A percentile compares a stretch with the other conserved stretches of the same genome.
Conservation (phyloP, 352 stramenopile genomes). For the Phytophthora ohioensis region DNA sequence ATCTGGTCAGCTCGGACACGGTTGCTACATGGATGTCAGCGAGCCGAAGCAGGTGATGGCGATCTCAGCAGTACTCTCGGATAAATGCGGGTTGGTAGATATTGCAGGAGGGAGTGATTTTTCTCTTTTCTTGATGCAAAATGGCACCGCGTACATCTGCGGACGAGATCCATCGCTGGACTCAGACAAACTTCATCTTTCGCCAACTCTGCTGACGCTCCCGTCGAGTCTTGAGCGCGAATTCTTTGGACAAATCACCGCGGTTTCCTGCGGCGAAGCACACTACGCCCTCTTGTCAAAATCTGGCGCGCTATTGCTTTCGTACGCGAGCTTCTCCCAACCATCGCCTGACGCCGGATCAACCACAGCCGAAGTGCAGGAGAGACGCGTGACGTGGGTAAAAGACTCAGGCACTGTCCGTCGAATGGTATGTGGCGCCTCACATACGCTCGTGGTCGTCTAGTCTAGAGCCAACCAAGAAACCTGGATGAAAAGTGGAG, state of each 20-base stretch:
- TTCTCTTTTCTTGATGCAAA: constrained; percentile 48
- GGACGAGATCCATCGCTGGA: constrained; percentile 46
- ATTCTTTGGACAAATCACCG: constrained; percentile 28
- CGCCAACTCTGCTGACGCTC: constrained; percentile 40
- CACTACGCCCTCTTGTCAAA: constrained; percentile 47
- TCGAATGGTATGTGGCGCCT: constrained; percentile 50
- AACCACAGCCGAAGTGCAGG: constrained; percentile 27
- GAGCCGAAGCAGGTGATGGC: constrained; percentile 70
- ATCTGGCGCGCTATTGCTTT: constrained; percentile 43
- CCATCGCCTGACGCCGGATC: constrained; percentile 19
- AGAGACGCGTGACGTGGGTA: constrained; percentile 27
- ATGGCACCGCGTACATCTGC: constrained; percentile 45
- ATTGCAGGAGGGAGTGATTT: constrained; percentile 49
- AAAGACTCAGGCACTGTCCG: constrained; percentile 29
- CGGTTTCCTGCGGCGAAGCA: constrained; percentile 59
- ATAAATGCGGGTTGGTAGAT: constrained; percentile 34
- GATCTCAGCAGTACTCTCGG: constrained; percentile 39
- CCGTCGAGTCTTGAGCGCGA: constrained; percentile 26
- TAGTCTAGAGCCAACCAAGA: constrained; percentile 10
- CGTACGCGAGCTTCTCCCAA: constrained; percentile 20
- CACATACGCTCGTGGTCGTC: constrained; percentile 44
- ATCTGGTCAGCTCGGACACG: constrained; percentile 71
- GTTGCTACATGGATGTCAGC: constrained; percentile 65
- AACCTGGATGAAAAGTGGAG: background rate
- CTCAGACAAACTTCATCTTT: constrained; percentile 30